Base-by-base conservation (phyloP, 768 basidiomycete genomes). In the Mrakia gelida region DNA sequence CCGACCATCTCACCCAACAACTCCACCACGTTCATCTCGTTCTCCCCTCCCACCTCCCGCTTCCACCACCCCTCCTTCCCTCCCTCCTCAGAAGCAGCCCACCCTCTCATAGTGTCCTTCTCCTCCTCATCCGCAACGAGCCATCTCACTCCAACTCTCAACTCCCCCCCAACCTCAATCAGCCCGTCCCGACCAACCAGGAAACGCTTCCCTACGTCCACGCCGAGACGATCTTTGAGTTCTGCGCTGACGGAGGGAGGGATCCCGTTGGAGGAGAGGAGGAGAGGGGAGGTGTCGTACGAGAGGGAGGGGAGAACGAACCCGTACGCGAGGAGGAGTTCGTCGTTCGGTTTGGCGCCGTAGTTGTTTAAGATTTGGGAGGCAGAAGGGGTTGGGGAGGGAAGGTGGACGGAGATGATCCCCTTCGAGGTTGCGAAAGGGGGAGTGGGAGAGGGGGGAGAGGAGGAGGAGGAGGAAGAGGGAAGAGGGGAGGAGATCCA, bases 261-360 rank as follows among this genome's bases (percentile, higher is more conserved):
- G 21, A 72, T 62, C 0, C 71, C 38, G 1, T 75, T 45, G 9
- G 67, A 41, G 3, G 91, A 91, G 59, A 96, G 85, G 79, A 90
- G 91, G 49, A 97, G 88, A 1, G 92, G 86, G 81, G 95, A 91
- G 0, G 91, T 92, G 82, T 97, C 95, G 81, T 94, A 92, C 0
- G 91, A 91, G 80, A 97, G 97, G 41, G 89, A 80, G 1, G 88
- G 85, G 5, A 95, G 83, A 0, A 92, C 89, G 85, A 98, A 98
- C 0, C 96, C 95, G 82, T 97, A 98, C 8, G 92, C 94, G 6
- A 98, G 87, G 67, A 98, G 89, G 63, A 98, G 88, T 84, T 95
- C 93, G 38, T 92, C 88, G 83, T 96, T 95, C 0, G 93, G 90
- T 83, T 97, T 97, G 0, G 90, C 88, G 0, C 95, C 95, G 83